Evolutionary conservation across 805 yeast genomes (phyloP).

Genomic region (Cyberlindnera maclurae): DNA sequence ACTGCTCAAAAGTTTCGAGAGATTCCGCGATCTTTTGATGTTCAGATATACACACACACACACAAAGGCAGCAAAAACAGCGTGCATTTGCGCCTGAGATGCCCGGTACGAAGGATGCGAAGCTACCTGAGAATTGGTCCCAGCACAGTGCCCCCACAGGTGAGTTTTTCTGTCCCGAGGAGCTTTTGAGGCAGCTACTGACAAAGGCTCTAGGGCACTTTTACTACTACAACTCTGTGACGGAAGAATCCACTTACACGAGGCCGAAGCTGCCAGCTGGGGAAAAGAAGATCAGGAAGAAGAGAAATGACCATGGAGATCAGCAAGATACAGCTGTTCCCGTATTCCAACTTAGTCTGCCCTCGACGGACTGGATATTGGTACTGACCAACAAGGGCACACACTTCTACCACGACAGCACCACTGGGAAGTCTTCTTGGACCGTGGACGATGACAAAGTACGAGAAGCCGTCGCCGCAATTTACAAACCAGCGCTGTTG

Average conservation of each 20-base stretch:
- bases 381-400: slow-evolving; percentile 35
- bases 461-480: slow-evolving; percentile 16
- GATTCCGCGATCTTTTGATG: too few relatives aligned
- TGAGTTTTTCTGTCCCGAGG: neutral
- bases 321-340: slow-evolving; percentile 1
- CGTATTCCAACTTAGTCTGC: slow-evolving; percentile 4
- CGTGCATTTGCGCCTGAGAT: too few relatives aligned
- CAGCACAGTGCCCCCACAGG: neutral
- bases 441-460: slow-evolving; percentile 27
- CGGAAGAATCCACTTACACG: slow-evolving; percentile 33
- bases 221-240: slow-evolving; percentile 32
- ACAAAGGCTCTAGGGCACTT: slow-evolving; percentile 19
- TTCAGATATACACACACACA: too few relatives aligned
- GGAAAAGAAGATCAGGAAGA: neutral
- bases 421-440: slow-evolving; percentile 29
- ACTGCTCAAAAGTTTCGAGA: neutral
- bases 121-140: slow-evolving; percentile 1
- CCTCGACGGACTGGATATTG: slow-evolving; percentile 30
- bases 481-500: slow-evolving; percentile 25
- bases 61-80: too few relatives aligned
- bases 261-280: slow-evolving; percentile 21
- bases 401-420: slow-evolving; percentile 32
- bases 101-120: neutral
- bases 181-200: neutral
- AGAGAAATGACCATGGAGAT: neutral